Conservation (phyloP, 2,329 filamentous ascomycete species). For the Stachybotrys echinatus region DNA sequence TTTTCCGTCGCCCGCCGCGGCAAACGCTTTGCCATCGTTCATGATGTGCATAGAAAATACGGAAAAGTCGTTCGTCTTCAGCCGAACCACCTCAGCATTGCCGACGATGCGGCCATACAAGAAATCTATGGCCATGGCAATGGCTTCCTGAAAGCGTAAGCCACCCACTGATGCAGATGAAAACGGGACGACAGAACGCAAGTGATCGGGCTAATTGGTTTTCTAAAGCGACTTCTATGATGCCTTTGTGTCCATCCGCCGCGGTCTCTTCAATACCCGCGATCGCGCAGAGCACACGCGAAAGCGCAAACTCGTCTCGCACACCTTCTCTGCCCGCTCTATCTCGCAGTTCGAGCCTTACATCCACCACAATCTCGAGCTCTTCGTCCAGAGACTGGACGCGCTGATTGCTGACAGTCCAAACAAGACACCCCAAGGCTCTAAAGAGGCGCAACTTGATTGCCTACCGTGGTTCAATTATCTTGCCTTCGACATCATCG, state of each 20-base stretch:
- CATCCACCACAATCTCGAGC: conserved; percentile 72
- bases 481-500: conserved; percentile 48
- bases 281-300: conserved; percentile 76
- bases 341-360: conserved; percentile 84
- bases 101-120: conserved; percentile 72
- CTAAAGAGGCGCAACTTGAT: conserved; percentile 61
- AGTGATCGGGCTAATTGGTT: too few relatives aligned
- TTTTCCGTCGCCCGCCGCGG: conserved; percentile 62
- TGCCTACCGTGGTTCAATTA: conserved; percentile 68
- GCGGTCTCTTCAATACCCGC: conserved; percentile 85
- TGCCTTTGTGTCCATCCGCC: conserved; percentile 80
- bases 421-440: conserved; percentile 47
- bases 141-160: conserved; percentile 65
- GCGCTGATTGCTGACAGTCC: conserved; percentile 43
- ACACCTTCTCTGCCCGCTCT: conserved; percentile 80
- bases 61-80: conserved; percentile 80
- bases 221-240: conserved; percentile 83
- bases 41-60: conserved; percentile 67
- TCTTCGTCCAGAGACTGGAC: conserved; percentile 71
- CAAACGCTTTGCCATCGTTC: conserved; percentile 57
- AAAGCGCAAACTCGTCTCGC: conserved; percentile 83
- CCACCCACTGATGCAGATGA: rapidly evolving
- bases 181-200: too few relatives aligned
- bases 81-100: conserved; percentile 78
- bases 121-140: conserved; percentile 76